Percentiles rank a stretch among this genome's conserved stretches.
Conservation (phyloP, 352 stramenopile genomes). For the Phytophthora pluvialis region DNA sequence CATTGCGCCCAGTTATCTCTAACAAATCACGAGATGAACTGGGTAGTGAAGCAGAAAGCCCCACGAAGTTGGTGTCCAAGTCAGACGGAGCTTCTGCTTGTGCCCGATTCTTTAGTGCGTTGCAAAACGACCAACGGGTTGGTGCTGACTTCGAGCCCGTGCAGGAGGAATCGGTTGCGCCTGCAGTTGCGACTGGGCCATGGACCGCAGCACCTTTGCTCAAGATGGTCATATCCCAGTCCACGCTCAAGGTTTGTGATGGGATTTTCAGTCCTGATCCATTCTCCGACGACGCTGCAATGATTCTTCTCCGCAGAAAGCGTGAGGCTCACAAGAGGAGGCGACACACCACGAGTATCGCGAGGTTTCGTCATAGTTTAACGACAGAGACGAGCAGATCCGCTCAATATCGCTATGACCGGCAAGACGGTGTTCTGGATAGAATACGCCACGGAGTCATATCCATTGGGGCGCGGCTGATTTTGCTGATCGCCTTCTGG, state of each 20-base stretch:
- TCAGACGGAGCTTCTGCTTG: neutral
- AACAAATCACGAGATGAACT: neutral
- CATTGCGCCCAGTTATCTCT: neutral
- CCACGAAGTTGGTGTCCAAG: neutral
- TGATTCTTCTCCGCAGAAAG: slow-evolving; percentile 22
- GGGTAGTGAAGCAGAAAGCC: neutral
- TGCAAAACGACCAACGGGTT: slow-evolving; percentile 8
- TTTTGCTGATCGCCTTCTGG: slow-evolving; percentile 61
- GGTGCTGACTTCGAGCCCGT: neutral
- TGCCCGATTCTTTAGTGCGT: neutral
- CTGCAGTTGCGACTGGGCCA: neutral
- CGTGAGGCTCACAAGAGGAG: neutral
- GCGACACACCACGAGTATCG: neutral
- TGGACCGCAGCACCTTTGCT: slow-evolving; percentile 1
- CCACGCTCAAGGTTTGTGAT: slow-evolving; percentile 23
- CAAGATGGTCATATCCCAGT: slow-evolving; percentile 19
- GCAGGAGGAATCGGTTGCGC: neutral
- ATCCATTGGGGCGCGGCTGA: slow-evolving; percentile 10
- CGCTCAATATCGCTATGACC: slow-evolving; percentile 15
- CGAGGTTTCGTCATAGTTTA: neutral
- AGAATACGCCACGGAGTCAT: neutral
- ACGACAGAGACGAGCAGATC: slow-evolving; percentile 4
- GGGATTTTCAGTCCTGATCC: slow-evolving; percentile 24
- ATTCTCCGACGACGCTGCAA: slow-evolving; percentile 25
- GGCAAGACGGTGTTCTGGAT: neutral